Evolutionary conservation across 305 asterid species (phyloP).

Genomic region (Striga hermonthica): DNA sequence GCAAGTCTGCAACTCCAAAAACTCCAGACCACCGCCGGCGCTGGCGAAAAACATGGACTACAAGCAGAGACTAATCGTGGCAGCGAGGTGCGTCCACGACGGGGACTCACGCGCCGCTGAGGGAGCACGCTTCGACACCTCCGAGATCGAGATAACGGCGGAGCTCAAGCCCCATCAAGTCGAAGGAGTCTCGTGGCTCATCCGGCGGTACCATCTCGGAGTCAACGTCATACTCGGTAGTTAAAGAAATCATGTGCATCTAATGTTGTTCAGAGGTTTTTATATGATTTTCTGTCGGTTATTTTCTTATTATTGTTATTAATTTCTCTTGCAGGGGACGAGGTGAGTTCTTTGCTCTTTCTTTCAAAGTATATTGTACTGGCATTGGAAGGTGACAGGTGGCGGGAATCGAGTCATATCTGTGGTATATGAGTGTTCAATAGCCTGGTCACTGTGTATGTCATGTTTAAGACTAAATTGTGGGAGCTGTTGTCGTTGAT

Average conservation of each 20-base stretch:
- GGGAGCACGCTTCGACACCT: slow-evolving; percentile 29
- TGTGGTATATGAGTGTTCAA: too few relatives aligned
- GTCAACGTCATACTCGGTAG: slow-evolving; percentile 91
- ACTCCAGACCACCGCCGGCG: slow-evolving; percentile 10
- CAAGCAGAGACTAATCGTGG: slow-evolving; percentile 66
- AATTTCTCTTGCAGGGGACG: slow-evolving; percentile 68
- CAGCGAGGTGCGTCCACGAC: slow-evolving; percentile 67
- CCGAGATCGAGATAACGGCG: slow-evolving; percentile 57
- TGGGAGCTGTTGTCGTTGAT: too few relatives aligned
- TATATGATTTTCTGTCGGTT: neutral
- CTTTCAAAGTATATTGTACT: too few relatives aligned
- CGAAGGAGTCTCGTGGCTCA: slow-evolving; percentile 87
- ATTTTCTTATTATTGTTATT: neutral
- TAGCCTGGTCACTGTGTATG: too few relatives aligned
- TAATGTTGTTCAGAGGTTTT: neutral
- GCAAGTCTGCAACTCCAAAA: neutral
- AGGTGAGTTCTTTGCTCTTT: slow-evolving; percentile 49
- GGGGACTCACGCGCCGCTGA: slow-evolving; percentile 44
- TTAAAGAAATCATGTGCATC: neutral
- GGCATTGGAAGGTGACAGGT: too few relatives aligned
- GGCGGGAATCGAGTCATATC: too few relatives aligned
- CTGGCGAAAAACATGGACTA: slow-evolving; percentile 51
- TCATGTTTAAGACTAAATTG: too few relatives aligned
- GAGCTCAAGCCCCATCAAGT: slow-evolving; percentile 78
- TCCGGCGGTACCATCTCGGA: slow-evolving; percentile 70